Evolutionary conservation across 2,329 filamentous ascomycete species (phyloP), one percentile per base, ranked within the genome.

Genomic region (Aspergillus phoenicis): DNA sequence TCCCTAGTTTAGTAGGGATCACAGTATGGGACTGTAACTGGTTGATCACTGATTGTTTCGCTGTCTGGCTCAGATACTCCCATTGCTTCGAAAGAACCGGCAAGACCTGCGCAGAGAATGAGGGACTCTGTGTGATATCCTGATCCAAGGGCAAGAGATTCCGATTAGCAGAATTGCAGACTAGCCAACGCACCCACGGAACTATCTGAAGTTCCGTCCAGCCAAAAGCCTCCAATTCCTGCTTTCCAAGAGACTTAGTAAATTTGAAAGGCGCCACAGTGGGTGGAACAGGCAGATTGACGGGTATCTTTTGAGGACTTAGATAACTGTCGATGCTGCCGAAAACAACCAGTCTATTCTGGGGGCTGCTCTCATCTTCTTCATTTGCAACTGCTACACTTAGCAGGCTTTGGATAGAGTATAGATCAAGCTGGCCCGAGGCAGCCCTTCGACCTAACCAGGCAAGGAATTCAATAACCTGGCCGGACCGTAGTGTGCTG

Each of bases 1-100:
- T 96, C 7, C 95, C 95, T 66, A 89, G 78, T 73, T 92, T 97
- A 0, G 95, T 98, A 0, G 95, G 95, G 71, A 99, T 91, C 28
- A 96, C 85, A 0, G 91, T 85, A 53, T 89, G 83, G 2, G 84
- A 80, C 57, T 87, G 84, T 3, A 98, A 80, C 4, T 92, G 77
- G 15, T 84, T 80, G 7, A 85, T 78, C 4, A 96, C 82, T 0
- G 84, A 85, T 17, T 84, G 81, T 73, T 89, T 95, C 2, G 89
- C 88, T 2, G 80, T 80, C 48, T 81, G 81, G 64, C 87, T 89
- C 15, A 96, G 77, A n/a, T 84, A 85, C 52, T 98, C 94, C 92
- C 93, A 99, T 66, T 90, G 88, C 72, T 94, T 97, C 1, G 94
- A 96, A 20, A 97, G 72, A 0, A 97, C 85, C 1, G 86, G 86